Percentiles rank a stretch among this genome's conserved stretches.
Evolutionary conservation across 106 monocot species (phyloP).

Genomic region (Dendrobium officinale): DNA sequence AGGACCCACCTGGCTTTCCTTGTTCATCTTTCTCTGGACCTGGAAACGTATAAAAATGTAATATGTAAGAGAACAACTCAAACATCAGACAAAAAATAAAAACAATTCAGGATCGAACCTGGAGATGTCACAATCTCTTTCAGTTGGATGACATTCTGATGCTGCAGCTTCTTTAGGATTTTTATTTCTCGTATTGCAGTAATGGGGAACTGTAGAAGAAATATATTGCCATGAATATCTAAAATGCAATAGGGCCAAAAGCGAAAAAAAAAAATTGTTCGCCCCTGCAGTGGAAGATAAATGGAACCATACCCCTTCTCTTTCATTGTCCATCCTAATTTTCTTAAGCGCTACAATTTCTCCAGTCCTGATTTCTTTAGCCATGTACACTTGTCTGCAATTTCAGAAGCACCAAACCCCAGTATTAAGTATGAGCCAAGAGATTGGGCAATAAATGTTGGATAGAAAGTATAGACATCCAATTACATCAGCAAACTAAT

Average conservation of each 20-base stretch:
- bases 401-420: neutral
- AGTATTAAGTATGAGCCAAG: neutral
- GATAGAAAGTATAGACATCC: neutral
- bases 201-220: constrained; percentile 74
- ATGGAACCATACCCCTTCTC: constrained; percentile 65
- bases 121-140: constrained; percentile 98
- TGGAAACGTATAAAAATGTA: constrained; percentile 17
- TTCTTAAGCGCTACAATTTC: constrained; percentile 96
- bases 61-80: neutral
- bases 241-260: neutral
- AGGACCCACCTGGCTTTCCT: constrained; percentile 59
- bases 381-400: constrained; percentile 93
- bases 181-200: constrained; percentile 97
- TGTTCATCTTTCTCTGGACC: constrained; percentile 96
- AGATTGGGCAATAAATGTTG: neutral
- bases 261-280: neutral
- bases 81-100: neutral
- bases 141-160: constrained; percentile 88
- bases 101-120: constrained; percentile 25
- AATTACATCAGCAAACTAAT: neutral
- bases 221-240: neutral
- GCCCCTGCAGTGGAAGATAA: neutral
- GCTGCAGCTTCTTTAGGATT: constrained; percentile 94
- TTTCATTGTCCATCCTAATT: constrained; percentile 96
- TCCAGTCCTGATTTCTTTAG: constrained; percentile 78